phyloP scores from a whole-genome alignment of 2,329 filamentous ascomycete species.

The Epichloe festucae region DNA sequence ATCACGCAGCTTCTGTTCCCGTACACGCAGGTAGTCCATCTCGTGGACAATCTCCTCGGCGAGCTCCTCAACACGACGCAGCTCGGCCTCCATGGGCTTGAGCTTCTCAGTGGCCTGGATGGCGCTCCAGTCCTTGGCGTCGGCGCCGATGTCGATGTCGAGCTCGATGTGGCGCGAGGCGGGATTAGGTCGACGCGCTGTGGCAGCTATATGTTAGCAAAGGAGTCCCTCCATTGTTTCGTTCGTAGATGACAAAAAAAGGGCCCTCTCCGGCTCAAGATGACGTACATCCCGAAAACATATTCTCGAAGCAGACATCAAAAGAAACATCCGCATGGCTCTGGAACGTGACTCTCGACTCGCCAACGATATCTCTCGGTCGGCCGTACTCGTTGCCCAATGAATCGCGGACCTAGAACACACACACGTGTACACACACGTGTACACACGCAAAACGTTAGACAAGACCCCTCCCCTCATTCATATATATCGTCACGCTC shows the following conservation, averaged over 20 bases:
- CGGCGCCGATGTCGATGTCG: conserved; percentile 90
- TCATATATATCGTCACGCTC: neutral
- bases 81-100: conserved; percentile 89
- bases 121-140: conserved; percentile 95
- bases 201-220: conserved; percentile 8
- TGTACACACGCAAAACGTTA: neutral
- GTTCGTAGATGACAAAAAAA: neutral
- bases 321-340: conserved; percentile 85
- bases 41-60: conserved; percentile 78
- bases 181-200: conserved; percentile 27
- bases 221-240: neutral
- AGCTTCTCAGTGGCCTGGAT: conserved; percentile 96
- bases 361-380: conserved; percentile 81
- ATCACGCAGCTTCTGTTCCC: conserved; percentile 92
- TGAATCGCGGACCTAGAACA: conserved; percentile 72
- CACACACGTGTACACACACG: neutral
- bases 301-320: conserved; percentile 92
- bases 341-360: conserved; percentile 88
- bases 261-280: neutral
- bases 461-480: neutral
- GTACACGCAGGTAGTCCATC: conserved; percentile 85
- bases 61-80: conserved; percentile 84
- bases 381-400: conserved; percentile 92
- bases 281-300: conserved; percentile 52
- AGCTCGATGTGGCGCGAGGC: conserved; percentile 68